Percentiles rank a stretch among this genome's conserved stretches.
Conservation (phyloP, 768 basidiomycete genomes). For the Gymnopilus junonius region DNA sequence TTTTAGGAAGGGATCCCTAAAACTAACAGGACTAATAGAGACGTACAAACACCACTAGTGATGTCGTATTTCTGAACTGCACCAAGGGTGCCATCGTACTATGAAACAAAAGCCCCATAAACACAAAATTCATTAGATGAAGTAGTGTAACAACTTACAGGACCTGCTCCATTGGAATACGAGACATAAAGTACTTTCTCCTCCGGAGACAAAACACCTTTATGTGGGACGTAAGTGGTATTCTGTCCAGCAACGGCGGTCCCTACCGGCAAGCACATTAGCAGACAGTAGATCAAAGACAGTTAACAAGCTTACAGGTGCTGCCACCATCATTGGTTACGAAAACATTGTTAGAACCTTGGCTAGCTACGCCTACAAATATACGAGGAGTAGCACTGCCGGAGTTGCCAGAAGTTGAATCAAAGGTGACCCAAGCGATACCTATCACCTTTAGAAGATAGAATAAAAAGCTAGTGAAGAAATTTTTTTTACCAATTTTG, state of each 20-base stretch:
- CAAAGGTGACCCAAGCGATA: conserved; percentile 70
- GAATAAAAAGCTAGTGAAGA: background rate
- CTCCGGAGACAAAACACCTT: conserved; percentile 62
- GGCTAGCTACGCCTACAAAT: conserved; percentile 68
- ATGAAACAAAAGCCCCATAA: background rate
- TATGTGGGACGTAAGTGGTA: conserved; percentile 63
- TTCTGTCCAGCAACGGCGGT: conserved; percentile 60
- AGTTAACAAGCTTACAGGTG: conserved; percentile 47
- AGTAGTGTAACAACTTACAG: conserved; percentile 34
- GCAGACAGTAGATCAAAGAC: background rate
- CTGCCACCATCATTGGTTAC: conserved; percentile 59
- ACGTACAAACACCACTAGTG: conserved; percentile 48
- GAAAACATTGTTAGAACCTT: conserved; percentile 58
- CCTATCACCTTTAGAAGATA: conserved; percentile 25
- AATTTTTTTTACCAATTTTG: conserved; percentile 39
- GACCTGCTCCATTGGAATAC: conserved; percentile 66
- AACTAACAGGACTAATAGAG: background rate
- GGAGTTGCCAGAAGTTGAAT: conserved; percentile 55
- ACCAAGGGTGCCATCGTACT: conserved; percentile 61
- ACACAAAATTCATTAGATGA: background rate
- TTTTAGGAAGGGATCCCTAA: background rate
- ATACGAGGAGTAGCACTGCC: conserved; percentile 63
- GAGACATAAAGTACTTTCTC: conserved; percentile 64
- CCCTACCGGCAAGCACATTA: conserved; percentile 40
- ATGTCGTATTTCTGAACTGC: conserved; percentile 58